These are phyloP conservation scores for Lecanicillium sp. DNA, from an alignment of 2,329 filamentous ascomycete species.

Conservation along the genomic window DNA sequence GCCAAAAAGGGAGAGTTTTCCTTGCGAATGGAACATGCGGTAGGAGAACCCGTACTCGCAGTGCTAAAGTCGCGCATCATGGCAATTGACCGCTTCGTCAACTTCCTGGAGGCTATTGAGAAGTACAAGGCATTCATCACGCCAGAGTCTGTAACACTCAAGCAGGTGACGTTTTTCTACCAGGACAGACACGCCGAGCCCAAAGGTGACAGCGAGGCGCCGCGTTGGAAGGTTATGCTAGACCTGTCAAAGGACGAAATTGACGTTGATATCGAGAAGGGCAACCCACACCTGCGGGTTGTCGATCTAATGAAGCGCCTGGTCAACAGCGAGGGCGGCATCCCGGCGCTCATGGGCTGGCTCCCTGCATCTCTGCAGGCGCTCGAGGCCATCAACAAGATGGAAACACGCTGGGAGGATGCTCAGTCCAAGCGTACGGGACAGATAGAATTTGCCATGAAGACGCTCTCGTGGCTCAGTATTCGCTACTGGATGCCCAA, in stretches of 20 bases:
- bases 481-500: slow-evolving; percentile 42
- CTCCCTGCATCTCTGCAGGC: slow-evolving; percentile 56
- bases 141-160: slow-evolving; percentile 52
- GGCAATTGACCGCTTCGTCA: slow-evolving; percentile 61
- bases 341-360: slow-evolving; percentile 42
- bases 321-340: slow-evolving; percentile 47
- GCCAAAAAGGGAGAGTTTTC: slow-evolving; percentile 52
- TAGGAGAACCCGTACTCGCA: slow-evolving; percentile 51
- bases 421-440: slow-evolving; percentile 34
- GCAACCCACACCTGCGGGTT: slow-evolving; percentile 61
- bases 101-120: slow-evolving; percentile 59
- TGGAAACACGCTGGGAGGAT: slow-evolving; percentile 47
- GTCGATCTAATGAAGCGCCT: slow-evolving; percentile 48
- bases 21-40: slow-evolving; percentile 48
- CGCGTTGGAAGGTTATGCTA: slow-evolving; percentile 46
- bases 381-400: slow-evolving; percentile 49
- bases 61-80: slow-evolving; percentile 52
- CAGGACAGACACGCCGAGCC: slow-evolving; percentile 20
- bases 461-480: slow-evolving; percentile 48
- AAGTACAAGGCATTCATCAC: slow-evolving; percentile 44
- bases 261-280: slow-evolving; percentile 48
- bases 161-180: slow-evolving; percentile 63
- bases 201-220: slow-evolving; percentile 3
- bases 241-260: slow-evolving; percentile 48
- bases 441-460: slow-evolving; percentile 41